A percentile compares a stretch with the other conserved stretches of the same genome.
These are phyloP conservation scores for Tolypocladium amazonense DNA, from an alignment of 2,329 filamentous ascomycete genomes.

Conservation along the genomic window DNA sequence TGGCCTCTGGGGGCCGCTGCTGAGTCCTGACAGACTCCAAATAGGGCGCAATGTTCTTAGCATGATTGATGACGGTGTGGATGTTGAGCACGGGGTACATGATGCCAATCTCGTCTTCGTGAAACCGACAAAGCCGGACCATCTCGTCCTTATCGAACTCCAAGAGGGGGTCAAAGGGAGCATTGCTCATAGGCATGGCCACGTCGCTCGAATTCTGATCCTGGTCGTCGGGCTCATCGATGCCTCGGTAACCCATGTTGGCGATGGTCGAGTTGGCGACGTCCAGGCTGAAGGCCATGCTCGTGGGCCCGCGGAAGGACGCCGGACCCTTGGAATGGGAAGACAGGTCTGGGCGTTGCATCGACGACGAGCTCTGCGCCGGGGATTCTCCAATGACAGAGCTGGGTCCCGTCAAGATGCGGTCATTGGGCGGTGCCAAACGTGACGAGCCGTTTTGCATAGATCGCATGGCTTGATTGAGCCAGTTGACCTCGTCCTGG, in stretches of 20 bases:
- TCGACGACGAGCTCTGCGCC: slow-evolving; percentile 27
- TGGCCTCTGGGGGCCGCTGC: slow-evolving; percentile 20
- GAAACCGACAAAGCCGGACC: slow-evolving; percentile 63
- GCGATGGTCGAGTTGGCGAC: slow-evolving; percentile 79
- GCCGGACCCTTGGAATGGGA: slow-evolving; percentile 41
- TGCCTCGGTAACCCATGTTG: slow-evolving; percentile 73
- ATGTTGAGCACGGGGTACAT: slow-evolving; percentile 87
- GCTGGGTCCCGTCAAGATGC: slow-evolving; percentile 21
- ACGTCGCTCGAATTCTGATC: slow-evolving; percentile 18
- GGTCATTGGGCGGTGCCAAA: slow-evolving; percentile 31
- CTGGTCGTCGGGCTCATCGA: slow-evolving; percentile 53
- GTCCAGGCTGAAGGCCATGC: slow-evolving; percentile 73
- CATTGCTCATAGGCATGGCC: slow-evolving; percentile 20
- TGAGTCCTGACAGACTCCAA: slow-evolving; percentile 43
- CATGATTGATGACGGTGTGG: slow-evolving; percentile 58
- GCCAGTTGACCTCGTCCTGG: slow-evolving; percentile 73
- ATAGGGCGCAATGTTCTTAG: slow-evolving; percentile 58
- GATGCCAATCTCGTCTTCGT: slow-evolving; percentile 82
- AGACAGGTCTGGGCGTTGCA: slow-evolving; percentile 28
- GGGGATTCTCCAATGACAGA: slow-evolving; percentile 28
- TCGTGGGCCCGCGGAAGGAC: slow-evolving; percentile 75
- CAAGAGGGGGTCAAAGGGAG: slow-evolving; percentile 63
- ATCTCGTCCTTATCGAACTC: slow-evolving; percentile 70
- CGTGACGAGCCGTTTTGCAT: slow-evolving; percentile 48
- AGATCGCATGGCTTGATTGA: slow-evolving; percentile 61